Evolutionary conservation across 169 alveolate species (phyloP).

Genomic region (Cryptosporidium sp.): DNA sequence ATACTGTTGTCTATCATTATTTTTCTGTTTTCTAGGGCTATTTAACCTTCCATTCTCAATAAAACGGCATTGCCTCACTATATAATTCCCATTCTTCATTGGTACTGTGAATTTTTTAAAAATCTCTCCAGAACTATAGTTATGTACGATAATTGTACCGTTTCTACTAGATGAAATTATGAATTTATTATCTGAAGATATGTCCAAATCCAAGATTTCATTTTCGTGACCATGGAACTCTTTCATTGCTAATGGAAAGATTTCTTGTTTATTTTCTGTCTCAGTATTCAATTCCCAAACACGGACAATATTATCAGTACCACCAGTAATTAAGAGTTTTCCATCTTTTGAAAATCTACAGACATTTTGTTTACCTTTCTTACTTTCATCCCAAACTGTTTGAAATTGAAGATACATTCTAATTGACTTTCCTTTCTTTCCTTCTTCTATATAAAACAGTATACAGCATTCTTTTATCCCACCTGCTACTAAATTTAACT

Average conservation of each 20-base stretch:
- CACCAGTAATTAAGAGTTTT: conserved; percentile 50
- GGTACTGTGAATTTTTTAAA: conserved; percentile 61
- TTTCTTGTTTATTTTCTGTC: neutral
- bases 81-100: conserved; percentile 46
- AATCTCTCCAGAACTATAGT: conserved; percentile 30
- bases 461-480: conserved; percentile 63
- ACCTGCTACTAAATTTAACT: conserved; percentile 49
- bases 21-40: conserved; percentile 40
- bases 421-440: conserved; percentile 6
- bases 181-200: conserved; percentile 26
- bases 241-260: conserved; percentile 26
- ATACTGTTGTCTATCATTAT: conserved; percentile 27
- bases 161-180: conserved; percentile 49
- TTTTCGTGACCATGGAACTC: conserved; percentile 55
- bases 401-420: conserved; percentile 64
- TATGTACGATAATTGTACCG: conserved; percentile 58
- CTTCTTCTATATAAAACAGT: conserved; percentile 19
- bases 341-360: conserved; percentile 67
- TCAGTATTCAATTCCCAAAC: conserved; percentile 30
- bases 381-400: conserved; percentile 43
- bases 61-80: conserved; percentile 67
- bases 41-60: conserved; percentile 38
- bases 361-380: conserved; percentile 67
- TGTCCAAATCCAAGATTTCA: conserved; percentile 67
- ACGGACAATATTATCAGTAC: conserved; percentile 51